A percentile compares a stretch with the other conserved stretches of the same genome.
phyloP scores from a whole-genome alignment of 805 yeast genomes.

The Zygosaccharomyces siamensis region DNA sequence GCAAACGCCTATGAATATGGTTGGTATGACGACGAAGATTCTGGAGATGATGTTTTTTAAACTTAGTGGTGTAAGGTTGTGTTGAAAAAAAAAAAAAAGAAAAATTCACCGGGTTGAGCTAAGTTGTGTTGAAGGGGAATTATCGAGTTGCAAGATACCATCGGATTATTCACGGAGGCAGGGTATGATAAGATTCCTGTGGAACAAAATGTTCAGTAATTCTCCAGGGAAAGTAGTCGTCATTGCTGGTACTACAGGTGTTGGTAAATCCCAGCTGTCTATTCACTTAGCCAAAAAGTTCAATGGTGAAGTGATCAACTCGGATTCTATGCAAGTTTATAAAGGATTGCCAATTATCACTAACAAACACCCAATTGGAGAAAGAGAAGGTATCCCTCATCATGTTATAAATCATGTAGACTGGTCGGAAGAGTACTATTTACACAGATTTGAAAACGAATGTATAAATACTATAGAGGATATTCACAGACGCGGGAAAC shows the following conservation, averaged over 20 bases:
- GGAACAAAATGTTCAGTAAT: constrained; percentile 4
- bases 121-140: background rate
- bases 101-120: background rate
- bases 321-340: constrained; percentile 97
- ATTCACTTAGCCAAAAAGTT: constrained; percentile 65
- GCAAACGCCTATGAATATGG: constrained; percentile 49
- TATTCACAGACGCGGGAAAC: constrained; percentile 59
- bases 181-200: constrained; percentile 7
- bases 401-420: constrained; percentile 81
- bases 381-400: constrained; percentile 70
- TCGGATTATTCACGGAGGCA: background rate
- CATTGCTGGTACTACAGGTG: constrained; percentile 92
- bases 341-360: constrained; percentile 68
- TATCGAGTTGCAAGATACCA: too few relatives aligned
- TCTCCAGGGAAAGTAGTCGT: constrained; percentile 45
- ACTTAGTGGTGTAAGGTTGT: background rate
- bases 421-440: constrained; percentile 78
- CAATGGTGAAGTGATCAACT: constrained; percentile 88
- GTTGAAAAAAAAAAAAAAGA: background rate
- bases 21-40: constrained; percentile 44
- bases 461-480: constrained; percentile 59
- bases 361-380: constrained; percentile 83
- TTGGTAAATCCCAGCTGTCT: constrained; percentile 79
- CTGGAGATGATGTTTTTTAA: constrained; percentile 35
- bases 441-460: constrained; percentile 72